These are phyloP conservation scores for Arachis monticola DNA, from an alignment of 331 rosid genomes.

Conservation along the genomic window DNA sequence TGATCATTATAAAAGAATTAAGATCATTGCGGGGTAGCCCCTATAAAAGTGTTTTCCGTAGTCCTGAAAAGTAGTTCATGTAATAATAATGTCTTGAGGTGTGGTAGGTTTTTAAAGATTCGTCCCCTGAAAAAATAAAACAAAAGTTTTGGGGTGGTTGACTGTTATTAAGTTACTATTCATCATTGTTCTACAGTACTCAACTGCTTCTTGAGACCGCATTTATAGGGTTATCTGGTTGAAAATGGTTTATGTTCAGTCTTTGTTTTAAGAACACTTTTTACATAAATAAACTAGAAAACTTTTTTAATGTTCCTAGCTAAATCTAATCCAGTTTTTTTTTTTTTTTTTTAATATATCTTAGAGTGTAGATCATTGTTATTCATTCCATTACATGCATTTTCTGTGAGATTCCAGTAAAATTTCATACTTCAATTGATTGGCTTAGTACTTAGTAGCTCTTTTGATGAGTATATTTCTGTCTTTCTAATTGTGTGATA, in stretches of 20 bases:
- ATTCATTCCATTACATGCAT: constrained; percentile 19
- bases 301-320: neutral
- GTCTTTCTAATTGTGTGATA: constrained; percentile 30
- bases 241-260: neutral
- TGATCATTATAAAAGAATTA: constrained; percentile 34
- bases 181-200: constrained; percentile 4
- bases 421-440: constrained; percentile 10
- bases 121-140: neutral
- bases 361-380: neutral
- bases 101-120: neutral
- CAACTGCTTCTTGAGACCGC: constrained; percentile 18
- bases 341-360: neutral
- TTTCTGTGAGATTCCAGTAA: constrained; percentile 15
- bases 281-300: too few relatives aligned
- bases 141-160: constrained; percentile 38
- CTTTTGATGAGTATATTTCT: constrained; percentile 31
- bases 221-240: constrained; percentile 18
- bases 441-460: constrained; percentile 3
- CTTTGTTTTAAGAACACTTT: too few relatives aligned
- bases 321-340: constrained; percentile 15
- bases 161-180: constrained; percentile 20
- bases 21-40: constrained; percentile 57
- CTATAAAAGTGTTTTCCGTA: constrained; percentile 51
- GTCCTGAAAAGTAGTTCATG: constrained; percentile 55
- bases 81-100: constrained; percentile 31